Evolutionary conservation across 192 early-diverging fungal species (phyloP).

Genomic region (Anaeromyces robustus): DNA sequence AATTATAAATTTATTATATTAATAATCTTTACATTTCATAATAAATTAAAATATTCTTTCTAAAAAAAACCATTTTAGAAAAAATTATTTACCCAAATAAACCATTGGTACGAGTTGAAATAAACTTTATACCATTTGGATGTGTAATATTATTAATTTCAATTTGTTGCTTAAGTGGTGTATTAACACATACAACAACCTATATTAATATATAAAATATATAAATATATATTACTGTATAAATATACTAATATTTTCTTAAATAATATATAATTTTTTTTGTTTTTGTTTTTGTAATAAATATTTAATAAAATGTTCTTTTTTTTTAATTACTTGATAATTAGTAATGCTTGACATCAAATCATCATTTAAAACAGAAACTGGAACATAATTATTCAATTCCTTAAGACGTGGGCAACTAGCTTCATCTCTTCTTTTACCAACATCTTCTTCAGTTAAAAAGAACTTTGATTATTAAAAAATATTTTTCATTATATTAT

Average conservation of each 20-base stretch:
- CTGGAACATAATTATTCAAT: constrained; percentile 94
- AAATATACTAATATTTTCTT: no score
- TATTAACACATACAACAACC: constrained; percentile 80
- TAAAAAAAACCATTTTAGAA: constrained; percentile 1
- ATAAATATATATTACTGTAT: no score
- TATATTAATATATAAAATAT: constrained; percentile 6
- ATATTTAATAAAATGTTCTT: no score
- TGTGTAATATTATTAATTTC: constrained; percentile 73
- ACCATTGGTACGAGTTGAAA: constrained; percentile 74
- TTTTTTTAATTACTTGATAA: constrained; percentile 9
- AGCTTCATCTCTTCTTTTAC: constrained; percentile 64
- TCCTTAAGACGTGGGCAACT: constrained; percentile 72
- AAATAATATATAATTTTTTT: no score
- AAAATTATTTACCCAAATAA: constrained; percentile 58
- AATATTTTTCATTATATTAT: no score
- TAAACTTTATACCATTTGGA: constrained; percentile 59
- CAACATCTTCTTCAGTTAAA: constrained; percentile 65
- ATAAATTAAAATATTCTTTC: background rate
- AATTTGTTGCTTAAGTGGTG: constrained; percentile 56
- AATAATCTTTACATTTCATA: no score
- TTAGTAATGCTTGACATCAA: constrained; percentile 50
- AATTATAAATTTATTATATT: no score
- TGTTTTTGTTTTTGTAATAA: no score
- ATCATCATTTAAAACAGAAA: constrained; percentile 62
- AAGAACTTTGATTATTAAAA: no score